phyloP scores from a whole-genome alignment of 2,329 filamentous ascomycete species.

The Cyclaneusma minus region DNA sequence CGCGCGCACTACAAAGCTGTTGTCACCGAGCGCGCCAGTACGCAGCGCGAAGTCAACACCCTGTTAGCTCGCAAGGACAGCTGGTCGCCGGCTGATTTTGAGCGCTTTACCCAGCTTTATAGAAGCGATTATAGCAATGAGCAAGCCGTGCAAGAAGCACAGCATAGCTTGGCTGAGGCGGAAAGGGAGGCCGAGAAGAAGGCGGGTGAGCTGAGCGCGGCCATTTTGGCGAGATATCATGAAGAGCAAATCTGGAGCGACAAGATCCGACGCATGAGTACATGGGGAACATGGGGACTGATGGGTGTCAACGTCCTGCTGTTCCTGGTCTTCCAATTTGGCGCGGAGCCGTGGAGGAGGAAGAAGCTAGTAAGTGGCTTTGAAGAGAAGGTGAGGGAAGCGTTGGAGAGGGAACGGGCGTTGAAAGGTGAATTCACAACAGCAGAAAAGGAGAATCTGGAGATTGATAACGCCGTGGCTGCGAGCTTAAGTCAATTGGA shows the following conservation, averaged over 20 bases:
- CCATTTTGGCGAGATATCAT: conserved; percentile 84
- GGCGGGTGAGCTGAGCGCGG: conserved; percentile 58
- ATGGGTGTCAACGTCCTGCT: conserved; percentile 94
- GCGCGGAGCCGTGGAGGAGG: conserved; percentile 86
- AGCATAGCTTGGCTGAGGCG: conserved; percentile 55
- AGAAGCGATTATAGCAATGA: conserved; percentile 88
- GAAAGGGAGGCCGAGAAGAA: conserved; percentile 72
- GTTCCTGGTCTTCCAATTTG: conserved; percentile 72
- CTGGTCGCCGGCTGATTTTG: conserved; percentile 76
- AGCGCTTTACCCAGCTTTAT: conserved; percentile 88
- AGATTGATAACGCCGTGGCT: conserved; percentile 10
- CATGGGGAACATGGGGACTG: conserved; percentile 94
- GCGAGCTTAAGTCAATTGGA: conserved; percentile 11
- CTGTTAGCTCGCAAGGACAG: conserved; percentile 86
- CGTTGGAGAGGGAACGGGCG: conserved; percentile 41
- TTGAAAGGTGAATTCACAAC: conserved; percentile 5
- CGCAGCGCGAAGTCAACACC: conserved; percentile 90
- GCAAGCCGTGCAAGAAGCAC: conserved; percentile 59
- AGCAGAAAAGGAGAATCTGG: conserved; percentile 4
- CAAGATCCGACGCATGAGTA: conserved; percentile 88
- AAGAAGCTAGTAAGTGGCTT: conserved; percentile 67
- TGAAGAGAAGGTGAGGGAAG: conserved; percentile 58
- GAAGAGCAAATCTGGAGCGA: conserved; percentile 99
- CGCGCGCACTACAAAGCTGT: conserved; percentile 71
- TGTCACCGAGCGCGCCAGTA: conserved; percentile 67